Conservation (phyloP, 2,329 filamentous ascomycete species). For the Diaporthe australafricana region DNA sequence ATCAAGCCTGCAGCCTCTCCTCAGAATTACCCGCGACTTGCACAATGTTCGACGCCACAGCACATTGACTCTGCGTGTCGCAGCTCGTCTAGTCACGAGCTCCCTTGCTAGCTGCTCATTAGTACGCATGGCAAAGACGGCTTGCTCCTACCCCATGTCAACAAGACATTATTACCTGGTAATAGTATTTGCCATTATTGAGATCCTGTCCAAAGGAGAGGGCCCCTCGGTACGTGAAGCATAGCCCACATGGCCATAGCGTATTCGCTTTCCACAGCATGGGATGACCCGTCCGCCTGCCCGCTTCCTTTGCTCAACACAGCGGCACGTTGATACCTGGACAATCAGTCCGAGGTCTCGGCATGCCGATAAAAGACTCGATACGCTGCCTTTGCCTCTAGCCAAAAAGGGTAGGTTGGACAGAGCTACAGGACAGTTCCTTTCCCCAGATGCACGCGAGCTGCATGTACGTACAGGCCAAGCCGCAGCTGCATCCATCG, state of each 20-base stretch:
- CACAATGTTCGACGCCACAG: constrained; percentile 37
- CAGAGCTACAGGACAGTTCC: constrained; percentile 8
- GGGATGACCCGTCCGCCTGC: constrained; percentile 10
- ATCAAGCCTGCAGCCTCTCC: constrained; percentile 39
- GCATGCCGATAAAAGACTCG: constrained; percentile 20
- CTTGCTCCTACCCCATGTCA: constrained; percentile 5
- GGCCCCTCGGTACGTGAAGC: not conserved
- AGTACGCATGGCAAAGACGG: constrained; percentile 23
- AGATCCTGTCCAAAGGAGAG: not conserved
- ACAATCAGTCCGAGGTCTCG: constrained; percentile 22
- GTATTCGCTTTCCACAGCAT: constrained; percentile 3
- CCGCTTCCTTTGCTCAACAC: not conserved
- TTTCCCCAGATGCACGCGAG: constrained; percentile 34
- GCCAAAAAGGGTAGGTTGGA: constrained; percentile 38
- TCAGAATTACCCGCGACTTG: constrained; percentile 38
- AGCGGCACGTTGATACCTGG: not conserved
- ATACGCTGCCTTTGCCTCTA: constrained; percentile 14
- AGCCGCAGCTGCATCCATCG: constrained; percentile 34
- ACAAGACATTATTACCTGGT: constrained; percentile 17
- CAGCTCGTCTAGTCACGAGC: constrained; percentile 31
- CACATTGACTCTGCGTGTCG: constrained; percentile 29
- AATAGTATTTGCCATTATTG: not conserved
- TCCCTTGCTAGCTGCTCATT: constrained; percentile 20
- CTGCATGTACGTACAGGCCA: constrained; percentile 37
- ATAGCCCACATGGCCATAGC: constrained; percentile 12